phyloP scores from a whole-genome alignment of 306 rosid genomes.

The Trifolium subterraneum region DNA sequence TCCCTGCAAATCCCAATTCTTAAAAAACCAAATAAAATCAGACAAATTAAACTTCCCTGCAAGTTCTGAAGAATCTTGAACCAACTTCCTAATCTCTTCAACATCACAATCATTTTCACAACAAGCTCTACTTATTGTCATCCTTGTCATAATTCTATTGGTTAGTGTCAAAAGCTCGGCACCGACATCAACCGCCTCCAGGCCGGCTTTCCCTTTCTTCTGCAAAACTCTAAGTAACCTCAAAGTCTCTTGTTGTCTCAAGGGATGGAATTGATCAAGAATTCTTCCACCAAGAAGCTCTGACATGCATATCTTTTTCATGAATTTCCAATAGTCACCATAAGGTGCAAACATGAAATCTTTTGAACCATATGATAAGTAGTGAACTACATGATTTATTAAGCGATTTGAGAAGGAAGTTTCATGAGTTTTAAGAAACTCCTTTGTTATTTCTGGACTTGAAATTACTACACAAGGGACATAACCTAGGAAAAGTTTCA shows the following conservation, averaged over 20 bases:
- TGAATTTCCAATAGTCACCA: background rate
- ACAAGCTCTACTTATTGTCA: background rate
- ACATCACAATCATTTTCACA: background rate
- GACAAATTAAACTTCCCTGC: background rate
- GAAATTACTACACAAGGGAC: background rate
- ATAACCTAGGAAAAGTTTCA: background rate
- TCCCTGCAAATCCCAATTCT: background rate
- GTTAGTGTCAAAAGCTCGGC: background rate
- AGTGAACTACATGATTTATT: background rate
- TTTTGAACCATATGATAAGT: background rate
- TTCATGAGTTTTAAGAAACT: constrained; percentile 1
- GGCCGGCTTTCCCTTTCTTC: background rate
- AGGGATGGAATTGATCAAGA: background rate
- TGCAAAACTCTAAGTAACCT: background rate
- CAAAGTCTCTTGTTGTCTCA: background rate
- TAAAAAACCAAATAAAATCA: background rate
- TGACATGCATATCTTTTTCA: background rate
- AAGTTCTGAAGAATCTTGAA: background rate
- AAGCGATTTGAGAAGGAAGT: background rate
- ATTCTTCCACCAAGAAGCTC: background rate
- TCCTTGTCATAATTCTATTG: background rate
- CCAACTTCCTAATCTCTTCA: background rate
- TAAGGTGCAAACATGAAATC: background rate
- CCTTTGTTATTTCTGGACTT: background rate
- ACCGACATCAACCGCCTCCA: background rate